These are phyloP conservation scores for Ascochyta viciae-villosae DNA, from an alignment of 2,329 filamentous ascomycete species.

Conservation along the genomic window DNA sequence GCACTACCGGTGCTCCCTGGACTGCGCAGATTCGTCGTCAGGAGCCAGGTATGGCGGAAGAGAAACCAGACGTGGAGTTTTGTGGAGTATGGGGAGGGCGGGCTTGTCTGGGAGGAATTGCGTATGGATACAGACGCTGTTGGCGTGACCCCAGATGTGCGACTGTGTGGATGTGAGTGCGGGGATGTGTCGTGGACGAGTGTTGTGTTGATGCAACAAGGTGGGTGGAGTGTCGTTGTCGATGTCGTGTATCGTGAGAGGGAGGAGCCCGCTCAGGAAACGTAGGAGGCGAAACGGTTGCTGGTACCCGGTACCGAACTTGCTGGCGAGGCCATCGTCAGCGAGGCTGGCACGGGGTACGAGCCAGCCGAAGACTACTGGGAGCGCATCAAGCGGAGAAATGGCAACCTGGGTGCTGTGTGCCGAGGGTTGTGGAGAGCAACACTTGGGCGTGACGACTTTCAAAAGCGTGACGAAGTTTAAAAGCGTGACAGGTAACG, in stretches of 20 bases:
- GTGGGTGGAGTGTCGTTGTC: background rate
- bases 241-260: background rate
- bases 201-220: constrained; percentile 2
- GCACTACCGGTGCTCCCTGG: constrained; percentile 10
- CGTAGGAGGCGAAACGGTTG: background rate
- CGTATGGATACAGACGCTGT: background rate
- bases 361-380: constrained; percentile 12
- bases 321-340: background rate
- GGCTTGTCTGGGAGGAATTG: background rate
- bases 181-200: background rate
- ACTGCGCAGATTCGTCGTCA: constrained; percentile 1
- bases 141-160: background rate
- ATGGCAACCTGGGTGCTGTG: constrained; percentile 5
- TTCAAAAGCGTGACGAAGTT: too few relatives aligned
- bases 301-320: background rate
- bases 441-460: background rate
- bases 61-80: too few relatives aligned
- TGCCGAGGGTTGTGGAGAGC: constrained; percentile 6
- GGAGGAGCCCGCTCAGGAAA: background rate
- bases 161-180: background rate
- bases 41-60: too few relatives aligned
- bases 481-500: too few relatives aligned
- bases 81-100: background rate
- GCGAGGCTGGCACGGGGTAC: background rate
- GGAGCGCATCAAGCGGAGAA: constrained; percentile 12